Percentiles rank a stretch among this genome's conserved stretches.
Conservation (phyloP, 495 filamentous ascomycete genomes). For the Tricharina praecox region DNA sequence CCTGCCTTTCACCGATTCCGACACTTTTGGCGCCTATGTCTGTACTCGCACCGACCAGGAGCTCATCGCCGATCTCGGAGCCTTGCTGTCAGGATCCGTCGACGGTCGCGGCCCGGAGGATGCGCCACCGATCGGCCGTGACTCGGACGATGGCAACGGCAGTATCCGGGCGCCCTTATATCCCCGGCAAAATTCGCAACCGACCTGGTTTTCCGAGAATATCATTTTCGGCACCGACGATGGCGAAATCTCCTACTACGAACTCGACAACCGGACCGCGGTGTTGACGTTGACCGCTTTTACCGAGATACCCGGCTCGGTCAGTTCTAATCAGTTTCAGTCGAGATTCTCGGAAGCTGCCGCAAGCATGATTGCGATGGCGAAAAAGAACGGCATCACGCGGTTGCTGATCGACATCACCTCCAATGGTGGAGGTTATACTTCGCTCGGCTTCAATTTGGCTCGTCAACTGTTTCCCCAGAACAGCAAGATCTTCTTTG, state of each 20-base stretch:
- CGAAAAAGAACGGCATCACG: conserved; percentile 1
- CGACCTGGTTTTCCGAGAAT: too few species aligned
- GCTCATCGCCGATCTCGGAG: not conserved
- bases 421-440: conserved; percentile 13
- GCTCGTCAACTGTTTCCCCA: conserved; percentile 17
- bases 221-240: too few species aligned
- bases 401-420: conserved; percentile 19
- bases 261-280: conserved; percentile 9
- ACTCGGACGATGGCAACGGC: not conserved
- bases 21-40: conserved; percentile 13
- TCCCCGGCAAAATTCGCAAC: too few species aligned
- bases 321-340: not conserved
- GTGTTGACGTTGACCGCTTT: conserved; percentile 10
- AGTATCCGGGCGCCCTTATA: too few species aligned
- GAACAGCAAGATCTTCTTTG: conserved; percentile 13
- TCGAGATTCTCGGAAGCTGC: conserved; percentile 1
- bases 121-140: not conserved
- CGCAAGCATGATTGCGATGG: conserved; percentile 4
- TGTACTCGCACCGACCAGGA: conserved; percentile 10
- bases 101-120: not conserved
- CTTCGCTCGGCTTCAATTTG: conserved; percentile 10
- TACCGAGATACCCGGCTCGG: not conserved
- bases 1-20: conserved; percentile 9
- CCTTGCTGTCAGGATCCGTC: too few species aligned
- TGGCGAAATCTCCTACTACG: not conserved